Evolutionary conservation across 2,329 filamentous ascomycete species (phyloP).

Genomic region (Aspergillus phoenicis): DNA sequence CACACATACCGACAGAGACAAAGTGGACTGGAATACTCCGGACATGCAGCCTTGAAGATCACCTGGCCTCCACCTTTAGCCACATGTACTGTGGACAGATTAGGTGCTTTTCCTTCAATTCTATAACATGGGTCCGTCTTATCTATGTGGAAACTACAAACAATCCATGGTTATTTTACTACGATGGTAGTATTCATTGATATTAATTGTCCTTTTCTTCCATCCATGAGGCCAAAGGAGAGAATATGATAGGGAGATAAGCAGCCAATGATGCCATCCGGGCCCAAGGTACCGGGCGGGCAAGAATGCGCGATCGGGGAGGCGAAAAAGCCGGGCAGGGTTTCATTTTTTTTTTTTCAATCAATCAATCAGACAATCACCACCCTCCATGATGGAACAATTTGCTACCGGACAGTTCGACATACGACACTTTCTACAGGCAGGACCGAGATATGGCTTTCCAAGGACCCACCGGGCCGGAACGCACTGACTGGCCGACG

Average conservation of each 20-base stretch:
- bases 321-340: conserved; percentile 17
- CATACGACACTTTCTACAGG: background rate
- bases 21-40: conserved; percentile 24
- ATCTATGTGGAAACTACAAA: no score
- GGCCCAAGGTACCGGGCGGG: conserved; percentile 1
- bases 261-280: conserved; percentile 12
- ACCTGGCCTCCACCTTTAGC: conserved; percentile 18
- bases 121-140: no score
- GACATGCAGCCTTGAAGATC: conserved; percentile 28
- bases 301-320: conserved; percentile 22
- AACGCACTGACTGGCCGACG: conserved; percentile 22
- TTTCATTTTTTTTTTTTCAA: conserved; percentile 8
- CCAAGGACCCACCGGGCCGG: conserved; percentile 15
- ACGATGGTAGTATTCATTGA: no score
- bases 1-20: conserved; percentile 16
- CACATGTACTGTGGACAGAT: conserved; percentile 11
- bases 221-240: background rate
- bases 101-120: no score
- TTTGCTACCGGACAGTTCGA: background rate
- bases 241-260: background rate
- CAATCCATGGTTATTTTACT: no score
- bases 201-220: no score
- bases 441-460: conserved; percentile 2
- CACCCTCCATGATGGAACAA: conserved; percentile 10
- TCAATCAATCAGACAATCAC: background rate